Evolutionary conservation across 78 protist genomes (phyloP).

Genomic region (Capsaspora owczarzaki): DNA sequence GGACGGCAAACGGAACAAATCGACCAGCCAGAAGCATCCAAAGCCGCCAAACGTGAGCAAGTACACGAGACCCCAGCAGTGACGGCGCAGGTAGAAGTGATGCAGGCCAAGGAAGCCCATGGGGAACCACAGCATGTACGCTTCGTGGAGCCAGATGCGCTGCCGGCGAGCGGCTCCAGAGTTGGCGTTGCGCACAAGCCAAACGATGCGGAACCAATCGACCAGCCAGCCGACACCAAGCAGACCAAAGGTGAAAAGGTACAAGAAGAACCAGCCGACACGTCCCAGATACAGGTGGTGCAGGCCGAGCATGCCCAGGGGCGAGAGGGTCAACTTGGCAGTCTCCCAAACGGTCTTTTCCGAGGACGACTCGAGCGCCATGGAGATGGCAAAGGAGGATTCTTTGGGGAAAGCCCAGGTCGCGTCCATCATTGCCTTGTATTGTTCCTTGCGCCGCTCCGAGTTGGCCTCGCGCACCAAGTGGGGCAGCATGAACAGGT

Average conservation of each 20-base stretch:
- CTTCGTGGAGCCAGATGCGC: too few relatives aligned
- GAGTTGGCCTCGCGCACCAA: too few relatives aligned
- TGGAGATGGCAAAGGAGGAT: too few relatives aligned
- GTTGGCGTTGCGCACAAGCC: not conserved
- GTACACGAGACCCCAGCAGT: not conserved
- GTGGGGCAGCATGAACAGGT: not conserved
- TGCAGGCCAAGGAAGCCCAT: not conserved
- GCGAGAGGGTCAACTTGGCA: too few relatives aligned
- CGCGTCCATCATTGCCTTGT: too few relatives aligned
- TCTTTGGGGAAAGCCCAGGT: too few relatives aligned
- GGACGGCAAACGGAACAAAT: not conserved
- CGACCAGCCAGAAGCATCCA: not conserved
- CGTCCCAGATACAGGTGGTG: not conserved
- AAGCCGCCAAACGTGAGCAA: not conserved
- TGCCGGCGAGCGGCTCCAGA: too few relatives aligned
- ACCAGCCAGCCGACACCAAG: not conserved
- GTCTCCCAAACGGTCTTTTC: too few relatives aligned
- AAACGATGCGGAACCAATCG: not conserved
- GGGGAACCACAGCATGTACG: too few relatives aligned
- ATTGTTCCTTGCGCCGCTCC: too few relatives aligned
- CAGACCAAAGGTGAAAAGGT: not conserved
- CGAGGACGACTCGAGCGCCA: too few relatives aligned
- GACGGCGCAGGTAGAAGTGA: not conserved
- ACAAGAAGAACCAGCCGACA: not conserved
- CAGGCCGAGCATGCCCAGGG: not conserved